Base-by-base conservation (phyloP, 164 flowering plant genomes). In the Platanus orientalis region DNA sequence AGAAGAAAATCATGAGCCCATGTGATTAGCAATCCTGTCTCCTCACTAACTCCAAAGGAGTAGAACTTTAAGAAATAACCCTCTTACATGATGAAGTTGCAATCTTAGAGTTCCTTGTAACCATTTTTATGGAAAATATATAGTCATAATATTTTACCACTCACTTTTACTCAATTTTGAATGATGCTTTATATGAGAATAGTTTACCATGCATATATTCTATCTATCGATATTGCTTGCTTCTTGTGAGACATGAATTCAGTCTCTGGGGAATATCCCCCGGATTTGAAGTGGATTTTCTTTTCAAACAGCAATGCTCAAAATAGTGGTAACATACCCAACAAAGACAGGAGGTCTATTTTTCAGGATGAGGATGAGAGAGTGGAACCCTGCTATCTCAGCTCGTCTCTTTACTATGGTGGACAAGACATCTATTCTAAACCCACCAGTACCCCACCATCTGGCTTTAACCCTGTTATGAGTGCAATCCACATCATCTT, bases 381-480 rank as follows among this genome's bases (percentile, higher is more conserved):
- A 55, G 73, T 58, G 12, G 83, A 75, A 57, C 90, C 90, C 1
- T 84, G 88, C 61, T 75, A 79, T 70, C 78, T 79, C 54, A 86
- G 89, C 76, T 86, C 92, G 39, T 92, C 98, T 36, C 69, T 92
- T 23, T 86, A 87, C 66, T 92, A 89, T 62, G 98, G 98, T 66
- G 94, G 92, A 16, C 96, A 80, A 69, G 94, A 89, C 60, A 59
- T 78, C 29, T 89, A 81, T 56, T 71, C 84, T 28, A 67, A 65
- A 30, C 65, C 84, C 30, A 58, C 88, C 32, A 72, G 67, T 29
- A 54, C 72, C 40, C 75, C 64, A 11, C 39, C 71, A 28, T 55
- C 81, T 29, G 76, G 70, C 59, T 65, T 85, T 13, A 63, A 78
- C 23, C 74, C 74, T 62, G 51, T 39, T 51, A 91, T 88, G 74